Evolutionary conservation across 2,329 filamentous ascomycete genomes (phyloP).

Genomic region (Aspergillus glaucus): DNA sequence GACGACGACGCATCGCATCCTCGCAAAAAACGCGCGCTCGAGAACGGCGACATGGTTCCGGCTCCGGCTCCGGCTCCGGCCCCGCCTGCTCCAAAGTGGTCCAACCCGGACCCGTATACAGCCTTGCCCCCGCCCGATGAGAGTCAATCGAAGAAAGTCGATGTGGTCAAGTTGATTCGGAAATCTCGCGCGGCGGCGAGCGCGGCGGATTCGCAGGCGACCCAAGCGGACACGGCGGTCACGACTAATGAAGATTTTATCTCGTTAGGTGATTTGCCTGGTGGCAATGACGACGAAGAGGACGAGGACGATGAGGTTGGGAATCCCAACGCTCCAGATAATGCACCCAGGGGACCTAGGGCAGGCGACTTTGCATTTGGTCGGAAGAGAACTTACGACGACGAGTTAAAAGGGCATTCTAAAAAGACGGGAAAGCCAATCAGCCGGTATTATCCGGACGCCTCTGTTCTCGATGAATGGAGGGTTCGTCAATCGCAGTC

Average conservation of each 20-base stretch:
- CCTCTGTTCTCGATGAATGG: conserved; percentile 51
- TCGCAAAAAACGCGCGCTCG: conserved; percentile 34
- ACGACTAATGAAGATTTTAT: conserved; percentile 74
- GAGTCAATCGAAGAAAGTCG: conserved; percentile 65
- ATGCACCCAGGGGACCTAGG: conserved; percentile 33
- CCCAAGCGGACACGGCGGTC: conserved; percentile 47
- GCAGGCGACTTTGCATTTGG: conserved; percentile 45
- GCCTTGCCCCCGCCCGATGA: conserved; percentile 75
- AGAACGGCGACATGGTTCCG: conserved; percentile 12
- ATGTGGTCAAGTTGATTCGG: conserved; percentile 84
- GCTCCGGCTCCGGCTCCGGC: conserved; percentile 15
- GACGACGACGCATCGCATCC: conserved; percentile 31
- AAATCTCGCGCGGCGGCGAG: conserved; percentile 67
- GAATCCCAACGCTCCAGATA: conserved; percentile 23
- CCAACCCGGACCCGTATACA: conserved; percentile 91
- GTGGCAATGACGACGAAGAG: conserved; percentile 38
- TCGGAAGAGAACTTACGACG: conserved; percentile 68
- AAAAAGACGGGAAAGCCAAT: conserved; percentile 50
- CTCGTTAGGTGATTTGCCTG: conserved; percentile 61
- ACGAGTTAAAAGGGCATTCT: conserved; percentile 56
- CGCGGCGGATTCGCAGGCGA: conserved; percentile 35
- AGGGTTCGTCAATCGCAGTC: conserved; percentile 33
- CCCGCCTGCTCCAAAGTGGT: conserved; percentile 66
- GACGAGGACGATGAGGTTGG: conserved; percentile 21
- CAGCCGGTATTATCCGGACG: conserved; percentile 46